Percentiles rank a stretch among this genome's conserved stretches.
phyloP scores from a whole-genome alignment of 2,329 filamentous ascomycete genomes.

The Sporothrix mexicana region DNA sequence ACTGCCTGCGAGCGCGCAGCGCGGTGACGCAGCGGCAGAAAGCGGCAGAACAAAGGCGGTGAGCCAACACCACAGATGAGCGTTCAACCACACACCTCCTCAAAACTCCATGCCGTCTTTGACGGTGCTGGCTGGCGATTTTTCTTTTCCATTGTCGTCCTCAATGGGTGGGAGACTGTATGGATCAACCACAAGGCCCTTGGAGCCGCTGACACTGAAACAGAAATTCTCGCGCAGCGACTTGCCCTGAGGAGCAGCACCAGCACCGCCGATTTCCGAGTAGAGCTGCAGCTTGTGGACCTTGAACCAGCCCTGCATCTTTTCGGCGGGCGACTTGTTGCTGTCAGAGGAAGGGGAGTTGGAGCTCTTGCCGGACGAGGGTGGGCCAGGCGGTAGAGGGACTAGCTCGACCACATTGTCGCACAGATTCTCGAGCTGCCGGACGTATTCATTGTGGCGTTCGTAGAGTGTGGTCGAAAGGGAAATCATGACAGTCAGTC shows the following conservation, averaged over 20 bases:
- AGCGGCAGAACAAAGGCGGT: constrained; percentile 36
- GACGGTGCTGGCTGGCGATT: constrained; percentile 56
- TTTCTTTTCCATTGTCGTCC: constrained; percentile 62
- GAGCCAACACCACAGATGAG: constrained; percentile 5
- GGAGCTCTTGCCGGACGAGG: constrained; percentile 27
- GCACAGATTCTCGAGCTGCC: constrained; percentile 83
- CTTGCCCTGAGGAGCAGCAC: constrained; percentile 70
- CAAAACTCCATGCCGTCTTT: constrained; percentile 79
- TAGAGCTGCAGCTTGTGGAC: constrained; percentile 83
- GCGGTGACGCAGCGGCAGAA: background rate
- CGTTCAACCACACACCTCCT: constrained; percentile 37
- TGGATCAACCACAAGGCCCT: constrained; percentile 82
- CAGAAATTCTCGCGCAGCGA: constrained; percentile 83
- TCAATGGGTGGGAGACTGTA: constrained; percentile 89
- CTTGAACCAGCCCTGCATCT: constrained; percentile 83
- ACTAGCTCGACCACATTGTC: constrained; percentile 80
- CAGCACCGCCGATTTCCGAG: constrained; percentile 84
- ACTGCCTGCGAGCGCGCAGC: background rate
- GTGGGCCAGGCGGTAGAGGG: constrained; percentile 62
- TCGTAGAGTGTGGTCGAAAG: constrained; percentile 82
- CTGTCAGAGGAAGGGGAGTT: constrained; percentile 45
- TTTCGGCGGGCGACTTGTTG: constrained; percentile 62
- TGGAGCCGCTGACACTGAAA: constrained; percentile 81
- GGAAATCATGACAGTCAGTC: constrained; percentile 74
- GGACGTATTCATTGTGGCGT: constrained; percentile 73